Evolutionary conservation across 2,329 filamentous ascomycete species (phyloP).

Genomic region (Colletotrichum orbiculare): DNA sequence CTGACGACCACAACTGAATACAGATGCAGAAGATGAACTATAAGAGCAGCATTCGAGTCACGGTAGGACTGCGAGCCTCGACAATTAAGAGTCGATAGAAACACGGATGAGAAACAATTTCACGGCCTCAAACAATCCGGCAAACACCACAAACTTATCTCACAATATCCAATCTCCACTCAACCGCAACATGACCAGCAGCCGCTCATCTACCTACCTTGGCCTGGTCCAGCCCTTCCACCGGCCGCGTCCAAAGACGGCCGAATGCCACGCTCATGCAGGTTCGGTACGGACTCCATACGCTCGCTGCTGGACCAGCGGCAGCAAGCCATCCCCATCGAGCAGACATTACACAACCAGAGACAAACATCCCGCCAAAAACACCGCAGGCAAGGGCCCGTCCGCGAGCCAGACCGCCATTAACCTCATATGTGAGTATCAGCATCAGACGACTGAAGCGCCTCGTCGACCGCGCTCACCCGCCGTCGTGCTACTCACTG

Average conservation of each 20-base stretch:
- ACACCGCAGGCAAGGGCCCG: not conserved
- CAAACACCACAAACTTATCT: conserved; percentile 18
- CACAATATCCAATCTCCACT: conserved; percentile 3
- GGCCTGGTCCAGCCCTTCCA: no score
- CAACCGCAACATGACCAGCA: not conserved
- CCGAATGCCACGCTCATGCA: no score
- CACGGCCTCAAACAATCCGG: not conserved
- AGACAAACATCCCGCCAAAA: no score
- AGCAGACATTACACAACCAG: no score
- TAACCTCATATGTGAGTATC: not conserved
- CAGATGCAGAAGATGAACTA: not conserved
- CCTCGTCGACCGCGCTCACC: conserved; percentile 3
- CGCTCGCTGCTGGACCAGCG: no score
- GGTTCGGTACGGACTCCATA: no score
- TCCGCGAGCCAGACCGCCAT: not conserved
- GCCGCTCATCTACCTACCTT: no score
- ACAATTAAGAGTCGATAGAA: not conserved
- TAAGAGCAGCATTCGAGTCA: not conserved
- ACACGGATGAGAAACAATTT: not conserved
- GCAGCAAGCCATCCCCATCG: no score
- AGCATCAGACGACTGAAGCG: conserved; percentile 27
- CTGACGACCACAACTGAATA: not conserved
- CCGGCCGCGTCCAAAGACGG: no score
- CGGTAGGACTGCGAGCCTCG: not conserved
- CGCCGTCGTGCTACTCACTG: not conserved